These are phyloP conservation scores for Daldinia bambusicola DNA, from an alignment of 495 filamentous ascomycete genomes.

Conservation along the genomic window DNA sequence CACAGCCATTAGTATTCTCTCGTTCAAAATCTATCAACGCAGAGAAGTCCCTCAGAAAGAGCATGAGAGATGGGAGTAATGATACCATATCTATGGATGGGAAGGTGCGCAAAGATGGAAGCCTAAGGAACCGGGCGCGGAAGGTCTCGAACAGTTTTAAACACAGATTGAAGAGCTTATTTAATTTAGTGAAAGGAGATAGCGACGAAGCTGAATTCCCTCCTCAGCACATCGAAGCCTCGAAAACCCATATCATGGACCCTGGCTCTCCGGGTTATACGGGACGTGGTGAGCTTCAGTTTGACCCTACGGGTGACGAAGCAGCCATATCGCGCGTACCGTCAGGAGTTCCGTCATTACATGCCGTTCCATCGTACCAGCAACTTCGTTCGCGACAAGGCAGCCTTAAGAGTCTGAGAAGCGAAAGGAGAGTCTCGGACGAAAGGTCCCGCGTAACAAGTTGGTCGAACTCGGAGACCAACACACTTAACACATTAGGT, in stretches of 20 bases:
- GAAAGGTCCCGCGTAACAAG: conserved; percentile 77
- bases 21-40: conserved; percentile 54
- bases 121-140: conserved; percentile 64
- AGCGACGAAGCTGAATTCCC: conserved; percentile 54
- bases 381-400: conserved; percentile 58
- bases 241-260: conserved; percentile 57
- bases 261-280: conserved; percentile 39
- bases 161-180: conserved; percentile 68
- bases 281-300: conserved; percentile 36
- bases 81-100: conserved; percentile 39
- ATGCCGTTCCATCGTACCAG: conserved; percentile 51
- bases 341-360: conserved; percentile 54
- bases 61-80: conserved; percentile 44
- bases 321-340: conserved; percentile 55
- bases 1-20: conserved; percentile 62
- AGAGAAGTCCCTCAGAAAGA: conserved; percentile 58
- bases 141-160: conserved; percentile 70
- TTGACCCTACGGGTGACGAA: conserved; percentile 45
- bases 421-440: conserved; percentile 60
- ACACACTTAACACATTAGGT: conserved; percentile 55
- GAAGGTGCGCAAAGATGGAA: conserved; percentile 45
- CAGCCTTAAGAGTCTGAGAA: conserved; percentile 63
- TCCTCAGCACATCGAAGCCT: conserved; percentile 62
- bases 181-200: conserved; percentile 59
- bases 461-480: conserved; percentile 71